These are phyloP conservation scores for apple (Malus domestica) DNA, from an alignment of 306 rosid species.

Conservation along the genomic window ASM211411v1 NC_041802.1:22770501-22771000, in stretches of 20 bases:
- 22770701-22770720: too few relatives aligned
- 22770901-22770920: neutral
- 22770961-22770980: neutral
- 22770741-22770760: neutral
- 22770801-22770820: neutral
- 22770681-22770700: too few relatives aligned
- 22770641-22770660: fast-evolving
- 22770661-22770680: fast-evolving
- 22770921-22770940: neutral
- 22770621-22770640: too few relatives aligned
- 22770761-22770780: neutral
- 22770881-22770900: neutral
- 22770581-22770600: too few relatives aligned
- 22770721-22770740: neutral
- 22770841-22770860: neutral
- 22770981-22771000: neutral
- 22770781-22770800: neutral
- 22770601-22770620: too few relatives aligned
- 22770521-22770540: too few relatives aligned
- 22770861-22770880: neutral
- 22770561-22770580: fast-evolving
- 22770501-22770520: neutral
- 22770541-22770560: fast-evolving
- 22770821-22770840: neutral
- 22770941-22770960: neutral